Base-by-base conservation (phyloP, 257 asterid genomes). In the Solanum piurae region DNA sequence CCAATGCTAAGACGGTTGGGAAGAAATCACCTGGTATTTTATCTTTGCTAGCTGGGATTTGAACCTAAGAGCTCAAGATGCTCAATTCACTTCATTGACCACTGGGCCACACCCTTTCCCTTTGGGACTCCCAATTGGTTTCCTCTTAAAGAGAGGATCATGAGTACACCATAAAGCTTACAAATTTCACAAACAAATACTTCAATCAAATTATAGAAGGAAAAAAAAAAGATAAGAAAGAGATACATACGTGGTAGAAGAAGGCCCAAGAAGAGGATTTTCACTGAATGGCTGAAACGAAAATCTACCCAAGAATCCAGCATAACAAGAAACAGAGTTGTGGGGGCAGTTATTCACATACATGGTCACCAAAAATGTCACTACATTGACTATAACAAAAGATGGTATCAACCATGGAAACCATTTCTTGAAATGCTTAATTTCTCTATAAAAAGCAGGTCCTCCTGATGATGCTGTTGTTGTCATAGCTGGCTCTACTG, bases 201-300 rank as follows among this genome's bases (percentile, higher is more conserved):
- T 18, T 3, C 34, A 29, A 3, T 46, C 69, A 5, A 46, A 33
- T 46, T 18, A 80, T 4, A 79, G 2, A 44, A 46, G 1, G 1
- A 18, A 29, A 79, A 29, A 23, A 20, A 49, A 85, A 11, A 4
- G 7, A 23, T 3, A 27, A 21, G 34, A 38, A 62, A 85, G 88
- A 83, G 86, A 89, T 33, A 87, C 92, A 88, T 91, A 96, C 99
- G 99, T 89, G 3, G 93, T 60, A 85, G 99, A 94, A 83, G 99
- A 96, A 89, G 99, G 98, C 12, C 99, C 99, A 52, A 96, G 98
- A 75, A 96, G 97, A 79, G 96, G 98, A 86, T 95, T 95, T 79
- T 96, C 99, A 86, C 92, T 94, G 74, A 96, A 92, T 4, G 99
- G 98, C 94, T 96, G 98, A 92, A 96, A 96, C 0, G 99, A 95